Evolutionary conservation across 208 protist genomes (phyloP).

Genomic region (Histomonas meleagridis): DNA sequence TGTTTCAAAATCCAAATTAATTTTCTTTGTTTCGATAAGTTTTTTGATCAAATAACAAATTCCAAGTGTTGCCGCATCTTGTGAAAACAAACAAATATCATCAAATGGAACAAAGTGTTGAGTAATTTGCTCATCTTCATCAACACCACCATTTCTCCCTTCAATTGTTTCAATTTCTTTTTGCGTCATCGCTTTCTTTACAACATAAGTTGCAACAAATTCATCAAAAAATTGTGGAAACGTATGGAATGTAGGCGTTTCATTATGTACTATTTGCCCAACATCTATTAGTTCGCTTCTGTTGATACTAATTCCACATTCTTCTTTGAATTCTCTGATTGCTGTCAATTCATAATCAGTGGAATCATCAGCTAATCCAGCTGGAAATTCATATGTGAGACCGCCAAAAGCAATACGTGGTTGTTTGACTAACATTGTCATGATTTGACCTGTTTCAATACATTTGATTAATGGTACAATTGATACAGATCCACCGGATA

Average conservation of each 20-base stretch:
- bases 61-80: not conserved
- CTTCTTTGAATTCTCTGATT: not conserved
- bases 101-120: not conserved
- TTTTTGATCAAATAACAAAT: not conserved
- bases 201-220: not conserved
- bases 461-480: not conserved
- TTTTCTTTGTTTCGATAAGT: not conserved
- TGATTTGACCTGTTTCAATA: not conserved
- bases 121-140: slow-evolving; percentile 24
- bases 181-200: not conserved
- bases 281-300: not conserved
- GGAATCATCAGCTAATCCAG: not conserved
- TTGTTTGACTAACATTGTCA: not conserved
- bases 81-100: not conserved
- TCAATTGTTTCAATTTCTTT: not conserved
- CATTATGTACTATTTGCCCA: not conserved
- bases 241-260: not conserved
- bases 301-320: not conserved
- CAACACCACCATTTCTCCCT: not conserved
- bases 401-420: not conserved
- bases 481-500: not conserved
- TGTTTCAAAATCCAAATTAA: no score
- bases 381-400: not conserved
- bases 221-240: not conserved
- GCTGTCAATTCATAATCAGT: not conserved